Percentiles rank a stretch among this genome's conserved stretches.
Conservation (phyloP, 192 early-diverging fungal species). For the Linnemannia elongata region DNA sequence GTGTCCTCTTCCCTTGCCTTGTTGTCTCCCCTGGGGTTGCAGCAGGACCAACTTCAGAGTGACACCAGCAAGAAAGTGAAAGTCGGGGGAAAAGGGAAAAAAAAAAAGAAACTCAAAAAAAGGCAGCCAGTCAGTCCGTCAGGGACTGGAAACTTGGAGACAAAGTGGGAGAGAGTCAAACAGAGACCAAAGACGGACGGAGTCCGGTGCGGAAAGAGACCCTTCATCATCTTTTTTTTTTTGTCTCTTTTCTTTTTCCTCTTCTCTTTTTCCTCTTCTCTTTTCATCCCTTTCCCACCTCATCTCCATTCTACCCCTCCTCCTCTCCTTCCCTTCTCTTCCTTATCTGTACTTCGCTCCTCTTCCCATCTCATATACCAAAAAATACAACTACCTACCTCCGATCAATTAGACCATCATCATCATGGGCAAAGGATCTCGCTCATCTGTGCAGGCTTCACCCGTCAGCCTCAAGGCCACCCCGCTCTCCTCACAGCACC, state of each 20-base stretch:
- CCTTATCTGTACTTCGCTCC: neutral
- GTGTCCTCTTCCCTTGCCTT: no score
- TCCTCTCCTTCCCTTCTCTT: neutral
- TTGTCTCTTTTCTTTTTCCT: neutral
- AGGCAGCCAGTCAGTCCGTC: neutral
- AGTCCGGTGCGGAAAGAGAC: neutral
- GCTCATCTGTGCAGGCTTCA: constrained; percentile 34
- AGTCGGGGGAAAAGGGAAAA: neutral
- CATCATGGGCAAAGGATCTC: constrained; percentile 56
- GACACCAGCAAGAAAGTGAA: neutral
- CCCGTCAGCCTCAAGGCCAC: constrained; percentile 55
- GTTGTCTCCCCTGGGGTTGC: neutral
- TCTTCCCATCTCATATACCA: neutral
- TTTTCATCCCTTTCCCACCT: neutral
- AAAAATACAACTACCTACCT: neutral
- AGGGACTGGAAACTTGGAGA: neutral
- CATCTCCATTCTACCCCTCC: neutral
- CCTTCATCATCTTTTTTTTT: neutral
- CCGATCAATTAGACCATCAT: neutral
- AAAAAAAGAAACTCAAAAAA: neutral
- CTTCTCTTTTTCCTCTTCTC: neutral
- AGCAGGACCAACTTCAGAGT: neutral
- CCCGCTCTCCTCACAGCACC: constrained; percentile 55
- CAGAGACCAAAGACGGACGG: neutral
- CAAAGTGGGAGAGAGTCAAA: neutral